phyloP scores from a whole-genome alignment of 2,329 filamentous ascomycete genomes.

The Hypoxylon rubiginosum region DNA sequence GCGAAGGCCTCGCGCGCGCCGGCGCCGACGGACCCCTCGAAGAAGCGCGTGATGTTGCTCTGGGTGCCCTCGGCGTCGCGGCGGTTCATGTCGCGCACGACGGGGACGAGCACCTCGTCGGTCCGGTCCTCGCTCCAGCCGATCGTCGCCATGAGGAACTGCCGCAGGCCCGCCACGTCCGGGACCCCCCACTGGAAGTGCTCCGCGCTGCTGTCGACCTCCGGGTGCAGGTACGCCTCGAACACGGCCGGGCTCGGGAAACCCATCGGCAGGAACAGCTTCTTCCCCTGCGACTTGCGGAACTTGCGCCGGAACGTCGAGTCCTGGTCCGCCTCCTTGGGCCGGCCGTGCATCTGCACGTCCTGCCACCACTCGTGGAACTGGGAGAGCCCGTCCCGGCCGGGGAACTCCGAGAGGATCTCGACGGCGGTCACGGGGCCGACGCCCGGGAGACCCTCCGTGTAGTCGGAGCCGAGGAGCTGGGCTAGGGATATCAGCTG shows the following conservation, averaged over 20 bases:
- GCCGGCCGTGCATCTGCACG: conserved; percentile 77
- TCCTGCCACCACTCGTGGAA: conserved; percentile 91
- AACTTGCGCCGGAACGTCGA: conserved; percentile 87
- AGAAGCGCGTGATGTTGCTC: conserved; percentile 94
- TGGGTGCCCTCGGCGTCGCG: conserved; percentile 92
- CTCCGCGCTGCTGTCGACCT: conserved; percentile 84
- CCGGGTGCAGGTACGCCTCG: conserved; percentile 86
- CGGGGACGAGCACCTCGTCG: conserved; percentile 94
- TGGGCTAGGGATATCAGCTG: conserved; percentile 93
- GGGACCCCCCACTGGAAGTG: conserved; percentile 96
- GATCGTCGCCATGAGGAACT: conserved; percentile 90
- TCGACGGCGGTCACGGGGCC: conserved; percentile 96
- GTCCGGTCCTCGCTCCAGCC: conserved; percentile 94
- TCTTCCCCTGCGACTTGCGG: conserved; percentile 80
- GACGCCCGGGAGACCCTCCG: conserved; percentile 89
- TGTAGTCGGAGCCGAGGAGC: conserved; percentile 93
- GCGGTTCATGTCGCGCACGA: conserved; percentile 94
- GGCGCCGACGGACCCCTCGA: conserved; percentile 79
- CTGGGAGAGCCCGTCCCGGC: conserved; percentile 70
- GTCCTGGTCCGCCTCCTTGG: conserved; percentile 71
- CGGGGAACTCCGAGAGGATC: conserved; percentile 89
- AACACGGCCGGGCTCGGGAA: conserved; percentile 86
- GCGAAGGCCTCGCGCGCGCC: conserved; percentile 77
- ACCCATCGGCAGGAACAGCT: conserved; percentile 83
- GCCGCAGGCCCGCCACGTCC: conserved; percentile 85